A percentile compares a stretch with the other conserved stretches of the same genome.
These are phyloP conservation scores for Suhomyces taliae DNA, from an alignment of 1,139 yeast genomes.

Conservation along the genomic window DNA sequence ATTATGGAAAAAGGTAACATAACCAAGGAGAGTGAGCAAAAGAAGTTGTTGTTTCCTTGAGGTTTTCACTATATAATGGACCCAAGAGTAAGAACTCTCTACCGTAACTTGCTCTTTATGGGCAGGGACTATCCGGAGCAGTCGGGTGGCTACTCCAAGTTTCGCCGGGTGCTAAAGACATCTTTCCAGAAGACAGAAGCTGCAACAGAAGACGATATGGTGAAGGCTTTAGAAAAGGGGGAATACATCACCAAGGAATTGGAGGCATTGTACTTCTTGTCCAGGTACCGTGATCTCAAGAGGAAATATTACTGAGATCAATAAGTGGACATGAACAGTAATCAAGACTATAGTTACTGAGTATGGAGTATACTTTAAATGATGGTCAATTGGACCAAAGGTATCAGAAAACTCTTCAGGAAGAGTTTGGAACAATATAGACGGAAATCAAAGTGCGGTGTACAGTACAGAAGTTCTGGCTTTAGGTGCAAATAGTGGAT, in stretches of 20 bases:
- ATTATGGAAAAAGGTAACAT: too few relatives aligned
- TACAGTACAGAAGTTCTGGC: too few relatives aligned
- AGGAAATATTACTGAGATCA: conserved; percentile 21
- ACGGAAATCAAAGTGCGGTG: too few relatives aligned
- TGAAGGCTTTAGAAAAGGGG: conserved; percentile 31
- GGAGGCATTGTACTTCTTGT: conserved; percentile 33
- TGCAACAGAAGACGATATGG: conserved; percentile 19
- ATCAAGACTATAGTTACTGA: too few relatives aligned
- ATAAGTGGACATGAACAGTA: too few relatives aligned
- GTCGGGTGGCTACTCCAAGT: conserved; percentile 30
- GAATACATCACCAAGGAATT: conserved; percentile 34
- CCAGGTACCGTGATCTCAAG: conserved; percentile 34
- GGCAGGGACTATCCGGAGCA: conserved; percentile 37
- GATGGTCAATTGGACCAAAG: too few relatives aligned
- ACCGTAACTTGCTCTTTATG: conserved; percentile 33
- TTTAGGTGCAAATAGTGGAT: too few relatives aligned
- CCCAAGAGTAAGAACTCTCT: conserved; percentile 31
- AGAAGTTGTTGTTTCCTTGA: background rate
- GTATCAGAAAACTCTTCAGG: too few relatives aligned
- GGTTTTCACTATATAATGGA: conserved; percentile 24
- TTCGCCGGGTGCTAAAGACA: conserved; percentile 21
- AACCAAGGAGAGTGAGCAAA: too few relatives aligned
- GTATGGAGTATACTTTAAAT: too few relatives aligned
- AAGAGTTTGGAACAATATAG: too few relatives aligned
- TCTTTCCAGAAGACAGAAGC: conserved; percentile 20